Evolutionary conservation across 352 stramenopile genomes (phyloP).

Genomic region (Phytophthora pseudosyringae): DNA sequence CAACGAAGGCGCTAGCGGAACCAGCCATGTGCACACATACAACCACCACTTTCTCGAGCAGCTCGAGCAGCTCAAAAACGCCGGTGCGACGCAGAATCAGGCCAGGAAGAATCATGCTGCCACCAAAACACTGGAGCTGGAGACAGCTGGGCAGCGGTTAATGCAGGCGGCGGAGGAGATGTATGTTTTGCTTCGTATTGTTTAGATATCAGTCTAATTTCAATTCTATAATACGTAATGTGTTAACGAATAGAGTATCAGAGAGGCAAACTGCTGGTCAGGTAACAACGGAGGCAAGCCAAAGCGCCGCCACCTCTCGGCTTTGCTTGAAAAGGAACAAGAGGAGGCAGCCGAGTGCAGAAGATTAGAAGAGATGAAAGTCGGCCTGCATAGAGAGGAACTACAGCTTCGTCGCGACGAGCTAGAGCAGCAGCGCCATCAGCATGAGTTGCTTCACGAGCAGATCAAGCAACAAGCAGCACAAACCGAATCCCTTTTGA

Average conservation of each 20-base stretch:
- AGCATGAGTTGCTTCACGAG: not conserved
- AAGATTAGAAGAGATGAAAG: not conserved
- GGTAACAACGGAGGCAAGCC: not conserved
- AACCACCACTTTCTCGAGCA: not conserved
- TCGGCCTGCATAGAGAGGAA: not conserved
- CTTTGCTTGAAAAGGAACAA: not conserved
- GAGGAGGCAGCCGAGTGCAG: not conserved
- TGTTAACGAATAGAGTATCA: not conserved
- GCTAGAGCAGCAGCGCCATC: not conserved
- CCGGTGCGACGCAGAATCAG: not conserved
- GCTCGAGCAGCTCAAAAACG: not conserved
- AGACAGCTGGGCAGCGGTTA: not conserved
- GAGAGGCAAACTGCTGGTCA: not conserved
- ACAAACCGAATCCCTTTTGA: not conserved
- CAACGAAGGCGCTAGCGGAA: not conserved
- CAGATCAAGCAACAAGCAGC: constrained; percentile 9
- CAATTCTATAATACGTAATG: not conserved
- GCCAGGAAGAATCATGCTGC: not conserved
- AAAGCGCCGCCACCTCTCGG: not conserved
- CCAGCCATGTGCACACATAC: not conserved
- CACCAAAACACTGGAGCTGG: not conserved
- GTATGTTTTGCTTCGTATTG: not conserved
- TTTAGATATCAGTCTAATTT: too few relatives aligned
- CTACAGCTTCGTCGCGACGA: constrained; percentile 2
- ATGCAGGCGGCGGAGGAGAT: not conserved